Evolutionary conservation across 495 filamentous ascomycete genomes (phyloP), one percentile per base, ranked within the genome.

Genomic region (Daldinia vernicosa): DNA sequence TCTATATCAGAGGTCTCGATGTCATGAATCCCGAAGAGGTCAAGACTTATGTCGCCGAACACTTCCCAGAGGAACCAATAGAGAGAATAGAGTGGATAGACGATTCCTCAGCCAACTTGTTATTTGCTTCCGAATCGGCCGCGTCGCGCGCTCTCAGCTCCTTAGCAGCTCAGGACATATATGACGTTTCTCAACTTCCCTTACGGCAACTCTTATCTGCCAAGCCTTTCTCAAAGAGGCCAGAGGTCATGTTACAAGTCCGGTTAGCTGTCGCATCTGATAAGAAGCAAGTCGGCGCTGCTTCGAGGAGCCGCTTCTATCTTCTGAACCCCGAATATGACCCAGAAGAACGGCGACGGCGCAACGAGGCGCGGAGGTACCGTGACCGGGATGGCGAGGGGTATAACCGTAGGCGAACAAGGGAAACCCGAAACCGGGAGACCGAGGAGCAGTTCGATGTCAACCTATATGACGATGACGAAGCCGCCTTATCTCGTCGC

Each of bases 31-130:
- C 93, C 7, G 83, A 88, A 24, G 86, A 97, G 62, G 89, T 97
- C 70, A 88, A 89, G 69, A 78, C 82, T 67, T 98, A 91, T 71
- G 85, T 91, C 2, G 59, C 76, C 4, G 86, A 92, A 59, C 87
- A 94, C 77, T 92, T 88, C 74, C 74, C 84, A 14, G 69, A 78
- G 3, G 80, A 86, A 14, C 70, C 75, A 6, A 85, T 91, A 30
- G 75, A 82, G 24, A 86, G 87, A 19, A 81, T 98, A 70, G 93
- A 98, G 79, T 99, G 95, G 95, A 94, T 99, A 67, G 91, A 99
- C 73, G 95, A 99, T 77, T 91, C 87, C 17, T 95, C 94, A 0
- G 93, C 93, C 66, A 98, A 97, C 71, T 77, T 97, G 33, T 75
- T 95, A 47, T 99, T 93, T 82, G 86, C 84, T 26, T 79, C 90